phyloP scores from a whole-genome alignment of 805 yeast species.

The Diddensiella transvaalensis region DNA sequence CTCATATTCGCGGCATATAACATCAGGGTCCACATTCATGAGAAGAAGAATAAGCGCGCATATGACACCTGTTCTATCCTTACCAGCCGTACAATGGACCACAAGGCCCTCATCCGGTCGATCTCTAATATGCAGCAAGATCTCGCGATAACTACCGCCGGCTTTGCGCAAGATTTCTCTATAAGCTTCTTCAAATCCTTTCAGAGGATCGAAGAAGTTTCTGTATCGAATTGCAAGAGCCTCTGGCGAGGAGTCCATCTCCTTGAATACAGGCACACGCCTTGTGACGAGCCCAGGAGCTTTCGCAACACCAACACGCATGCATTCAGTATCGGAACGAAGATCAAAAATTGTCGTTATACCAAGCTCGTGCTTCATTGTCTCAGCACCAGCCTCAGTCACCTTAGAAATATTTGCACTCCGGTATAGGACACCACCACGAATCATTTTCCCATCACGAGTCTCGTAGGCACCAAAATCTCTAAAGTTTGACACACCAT shows the following conservation, averaged over 20 bases:
- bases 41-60: constrained; percentile 63
- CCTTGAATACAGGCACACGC: constrained; percentile 55
- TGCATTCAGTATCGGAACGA: constrained; percentile 54
- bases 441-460: constrained; percentile 35
- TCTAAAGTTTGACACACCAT: constrained; percentile 69
- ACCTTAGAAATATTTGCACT: constrained; percentile 57
- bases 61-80: constrained; percentile 77
- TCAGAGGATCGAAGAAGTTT: constrained; percentile 54
- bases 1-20: constrained; percentile 72
- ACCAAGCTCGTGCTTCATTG: constrained; percentile 40
- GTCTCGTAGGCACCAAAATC: constrained; percentile 73
- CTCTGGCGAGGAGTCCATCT: constrained; percentile 59
- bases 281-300: constrained; percentile 45
- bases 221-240: constrained; percentile 54
- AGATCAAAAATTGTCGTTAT: constrained; percentile 63
- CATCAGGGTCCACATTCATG: constrained; percentile 61
- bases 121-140: constrained; percentile 57
- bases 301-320: constrained; percentile 41
- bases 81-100: constrained; percentile 82
- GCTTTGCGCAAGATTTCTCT: constrained; percentile 54
- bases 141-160: constrained; percentile 40
- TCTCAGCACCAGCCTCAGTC: constrained; percentile 44
- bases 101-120: constrained; percentile 49
- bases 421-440: constrained; percentile 57
- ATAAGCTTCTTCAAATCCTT: constrained; percentile 62